Evolutionary conservation across 345 rosid species (phyloP), one percentile per base, ranked within the genome.

Genomic region (Adansonia digitata): DNA sequence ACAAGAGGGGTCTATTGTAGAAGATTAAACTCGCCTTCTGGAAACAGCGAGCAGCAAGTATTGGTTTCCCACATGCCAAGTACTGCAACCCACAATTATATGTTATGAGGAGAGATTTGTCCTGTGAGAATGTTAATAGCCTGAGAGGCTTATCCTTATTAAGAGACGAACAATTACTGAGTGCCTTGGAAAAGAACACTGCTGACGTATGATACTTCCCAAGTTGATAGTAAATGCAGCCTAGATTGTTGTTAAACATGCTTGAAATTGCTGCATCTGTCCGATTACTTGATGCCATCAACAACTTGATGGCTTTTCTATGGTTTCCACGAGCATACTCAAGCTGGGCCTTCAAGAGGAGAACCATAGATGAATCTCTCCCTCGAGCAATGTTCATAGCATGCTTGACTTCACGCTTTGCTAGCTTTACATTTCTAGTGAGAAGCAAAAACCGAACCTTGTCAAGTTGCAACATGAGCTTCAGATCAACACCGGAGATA

Each of bases 401-500:
- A 83, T 85, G 97, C 85, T 96, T 96, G 39, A 96, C 90, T 87
- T 96, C 99, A 20, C 98, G 97, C 86, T 96, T 96, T 1, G 97
- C 99, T 77, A 87, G 86, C 82, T 92, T 93, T 78, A 96, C 73
- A 81, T 93, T 96, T 78, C 94, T 91, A 31, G 97, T 89, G 65
- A 93, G 91, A 73, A 96, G 94, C 73, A 93, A 83, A 86, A 93
- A 87, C 12, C 82, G 89, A 65, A 96, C 97, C 89, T 87, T 93
- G 89, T 96, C 92, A 72, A 92, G 97, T 82, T 90, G 98, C 89
- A 95, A 83, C 37, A 86, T 92, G 42, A 93, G 93, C 92, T 90
- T 96, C 84, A 93, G 82, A 86, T 92, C 93, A 74, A 82, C 84
- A 42, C 84, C 79, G 65, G 89, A 83, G 81, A 87, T 73, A 12